Evolutionary conservation across 2,329 filamentous ascomycete genomes (phyloP).

Genomic region (Apiospora saccharicola): DNA sequence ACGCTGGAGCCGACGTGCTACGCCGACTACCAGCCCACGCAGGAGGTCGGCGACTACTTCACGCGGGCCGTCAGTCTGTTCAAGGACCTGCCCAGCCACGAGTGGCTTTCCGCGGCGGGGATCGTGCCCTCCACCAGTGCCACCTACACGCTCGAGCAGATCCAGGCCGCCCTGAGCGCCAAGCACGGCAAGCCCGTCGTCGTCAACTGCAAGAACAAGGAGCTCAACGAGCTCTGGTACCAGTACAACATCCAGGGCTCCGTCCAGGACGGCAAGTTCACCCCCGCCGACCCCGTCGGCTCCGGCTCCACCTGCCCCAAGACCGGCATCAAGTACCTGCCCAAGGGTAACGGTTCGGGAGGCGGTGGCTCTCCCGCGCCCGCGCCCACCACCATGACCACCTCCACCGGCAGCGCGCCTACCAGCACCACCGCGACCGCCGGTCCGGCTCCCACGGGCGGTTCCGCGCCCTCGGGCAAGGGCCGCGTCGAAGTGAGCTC

Average conservation of each 20-base stretch:
- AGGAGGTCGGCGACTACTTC: conserved; percentile 76
- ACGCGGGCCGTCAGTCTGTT: conserved; percentile 70
- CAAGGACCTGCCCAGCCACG: conserved; percentile 70
- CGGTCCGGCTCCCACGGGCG: neutral
- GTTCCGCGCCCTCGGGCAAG: conserved; percentile 19
- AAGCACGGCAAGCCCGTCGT: conserved; percentile 62
- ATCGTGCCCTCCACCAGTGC: conserved; percentile 60
- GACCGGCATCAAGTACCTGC: conserved; percentile 33
- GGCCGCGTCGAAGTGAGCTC: conserved; percentile 8
- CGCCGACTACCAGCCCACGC: conserved; percentile 61
- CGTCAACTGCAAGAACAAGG: conserved; percentile 58
- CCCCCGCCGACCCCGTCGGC: conserved; percentile 22
- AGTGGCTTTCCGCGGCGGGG: conserved; percentile 66
- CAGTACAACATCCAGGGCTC: conserved; percentile 69
- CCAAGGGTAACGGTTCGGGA: conserved; percentile 33
- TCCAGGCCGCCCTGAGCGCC: conserved; percentile 63
- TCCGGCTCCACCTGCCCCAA: conserved; percentile 26
- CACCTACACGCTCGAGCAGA: conserved; percentile 66
- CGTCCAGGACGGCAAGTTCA: conserved; percentile 66
- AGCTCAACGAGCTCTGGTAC: conserved; percentile 65
- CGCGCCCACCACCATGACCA: conserved; percentile 3
- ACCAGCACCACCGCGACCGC: conserved; percentile 18
- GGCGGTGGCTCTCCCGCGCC: neutral
- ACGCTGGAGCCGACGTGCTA: conserved; percentile 75
- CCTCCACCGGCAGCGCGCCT: neutral